Evolutionary conservation across 345 rosid species (phyloP).

Genomic region (Odontarrhena argentea): DNA sequence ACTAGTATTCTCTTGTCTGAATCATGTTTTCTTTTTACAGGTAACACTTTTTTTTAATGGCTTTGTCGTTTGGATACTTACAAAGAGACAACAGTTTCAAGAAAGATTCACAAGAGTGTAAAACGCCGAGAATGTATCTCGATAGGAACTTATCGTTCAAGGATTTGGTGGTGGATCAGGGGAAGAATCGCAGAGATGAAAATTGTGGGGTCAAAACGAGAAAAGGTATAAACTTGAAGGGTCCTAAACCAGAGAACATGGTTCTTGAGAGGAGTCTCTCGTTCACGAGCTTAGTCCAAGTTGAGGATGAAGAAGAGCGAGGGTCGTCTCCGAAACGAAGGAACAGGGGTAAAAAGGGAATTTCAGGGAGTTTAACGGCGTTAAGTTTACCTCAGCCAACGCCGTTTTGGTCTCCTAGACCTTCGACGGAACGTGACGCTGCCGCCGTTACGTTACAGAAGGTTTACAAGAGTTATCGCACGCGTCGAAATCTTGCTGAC

Average conservation of each 20-base stretch:
- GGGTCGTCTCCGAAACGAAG: constrained; percentile 40
- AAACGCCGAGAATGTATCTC: constrained; percentile 31
- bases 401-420: constrained; percentile 64
- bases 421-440: constrained; percentile 70
- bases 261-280: constrained; percentile 42
- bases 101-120: constrained; percentile 36
- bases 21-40: constrained; percentile 13
- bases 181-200: constrained; percentile 7
- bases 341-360: constrained; percentile 36
- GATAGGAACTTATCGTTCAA: constrained; percentile 42
- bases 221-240: constrained; percentile 40
- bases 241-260: constrained; percentile 43
- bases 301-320: constrained; percentile 21
- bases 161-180: constrained; percentile 36
- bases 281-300: constrained; percentile 41
- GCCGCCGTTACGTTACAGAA: constrained; percentile 56
- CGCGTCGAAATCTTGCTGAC: constrained; percentile 70
- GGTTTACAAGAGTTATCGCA: constrained; percentile 49
- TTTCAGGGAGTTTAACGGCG: constrained; percentile 38
- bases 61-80: constrained; percentile 38
- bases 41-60: constrained; percentile 18
- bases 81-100: constrained; percentile 35
- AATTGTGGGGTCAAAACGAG: constrained; percentile 29
- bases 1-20: neutral
- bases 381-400: constrained; percentile 57